These are phyloP conservation scores for Zymoseptoria ardabiliae DNA, from an alignment of 2,329 filamentous ascomycete genomes.

Conservation along the genomic window DNA sequence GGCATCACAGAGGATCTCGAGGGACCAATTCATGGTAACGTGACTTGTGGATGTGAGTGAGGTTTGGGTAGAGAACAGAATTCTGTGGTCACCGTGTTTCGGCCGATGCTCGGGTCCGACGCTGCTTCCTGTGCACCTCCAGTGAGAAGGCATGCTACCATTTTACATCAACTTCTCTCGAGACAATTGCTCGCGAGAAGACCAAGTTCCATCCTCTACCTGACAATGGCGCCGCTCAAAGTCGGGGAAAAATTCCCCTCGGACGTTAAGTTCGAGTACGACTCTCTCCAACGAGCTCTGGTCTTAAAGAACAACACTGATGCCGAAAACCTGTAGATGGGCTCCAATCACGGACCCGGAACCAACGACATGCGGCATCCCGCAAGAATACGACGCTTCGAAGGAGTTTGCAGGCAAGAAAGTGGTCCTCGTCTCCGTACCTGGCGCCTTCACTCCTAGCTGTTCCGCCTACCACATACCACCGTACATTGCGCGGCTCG, in stretches of 20 bases:
- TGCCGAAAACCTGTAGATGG: constrained; percentile 48
- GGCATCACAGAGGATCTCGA: not conserved
- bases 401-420: constrained; percentile 67
- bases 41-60: not conserved
- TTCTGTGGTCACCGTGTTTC: not conserved
- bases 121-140: not conserved
- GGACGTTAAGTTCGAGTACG: constrained; percentile 66
- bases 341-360: constrained; percentile 67
- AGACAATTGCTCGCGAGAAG: not conserved
- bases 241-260: constrained; percentile 77
- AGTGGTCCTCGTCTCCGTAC: constrained; percentile 62
- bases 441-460: constrained; percentile 47
- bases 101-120: not conserved
- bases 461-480: constrained; percentile 77
- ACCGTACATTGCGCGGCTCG: constrained; percentile 66
- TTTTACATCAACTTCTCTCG: not conserved
- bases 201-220: not conserved
- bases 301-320: not conserved
- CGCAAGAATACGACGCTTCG: constrained; percentile 70
- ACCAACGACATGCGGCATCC: constrained; percentile 70
- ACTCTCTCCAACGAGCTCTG: not conserved
- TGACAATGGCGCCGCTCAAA: constrained; percentile 60
- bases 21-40: constrained; percentile 7
- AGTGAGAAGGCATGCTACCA: too few relatives aligned
- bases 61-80: not conserved